Evolutionary conservation across 768 basidiomycete genomes (phyloP).

Genomic region (Rhizopogon salebrosus): DNA sequence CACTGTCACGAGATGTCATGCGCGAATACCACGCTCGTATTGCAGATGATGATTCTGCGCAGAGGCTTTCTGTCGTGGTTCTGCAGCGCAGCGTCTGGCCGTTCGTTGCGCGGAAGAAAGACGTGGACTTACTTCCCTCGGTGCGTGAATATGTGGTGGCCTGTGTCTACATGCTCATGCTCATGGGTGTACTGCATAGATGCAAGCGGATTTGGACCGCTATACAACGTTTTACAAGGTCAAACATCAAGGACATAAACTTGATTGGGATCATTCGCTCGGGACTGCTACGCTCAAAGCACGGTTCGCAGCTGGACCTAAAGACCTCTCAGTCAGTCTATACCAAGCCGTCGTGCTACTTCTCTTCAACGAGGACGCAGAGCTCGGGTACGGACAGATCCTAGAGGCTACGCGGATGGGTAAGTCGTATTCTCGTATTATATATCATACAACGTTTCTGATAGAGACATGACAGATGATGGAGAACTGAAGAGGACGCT

Average conservation of each 20-base stretch:
- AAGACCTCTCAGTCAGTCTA: slow-evolving; percentile 87
- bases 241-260: slow-evolving; percentile 69
- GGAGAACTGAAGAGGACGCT: slow-evolving; percentile 76
- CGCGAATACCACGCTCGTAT: slow-evolving; percentile 54
- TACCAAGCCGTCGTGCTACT: slow-evolving; percentile 87
- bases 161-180: neutral
- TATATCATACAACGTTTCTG: no score
- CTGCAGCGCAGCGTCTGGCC: slow-evolving; percentile 91
- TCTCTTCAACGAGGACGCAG: slow-evolving; percentile 70
- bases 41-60: slow-evolving; percentile 30
- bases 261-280: slow-evolving; percentile 85
- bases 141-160: slow-evolving; percentile 30
- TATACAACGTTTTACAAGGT: slow-evolving; percentile 72
- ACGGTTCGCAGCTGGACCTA: slow-evolving; percentile 59
- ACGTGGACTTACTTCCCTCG: slow-evolving; percentile 46
- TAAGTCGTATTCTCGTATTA: slow-evolving; percentile 33
- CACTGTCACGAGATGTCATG: slow-evolving; percentile 71
- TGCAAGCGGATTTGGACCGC: slow-evolving; percentile 62
- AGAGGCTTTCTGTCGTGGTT: slow-evolving; percentile 69
- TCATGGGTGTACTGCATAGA: slow-evolving; percentile 39
- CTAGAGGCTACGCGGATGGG: slow-evolving; percentile 65
- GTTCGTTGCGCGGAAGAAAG: slow-evolving; percentile 49
- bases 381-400: slow-evolving; percentile 64
- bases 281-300: slow-evolving; percentile 77
- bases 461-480: slow-evolving; percentile 42